These are phyloP conservation scores for Naganishia vishniacii DNA, from an alignment of 768 basidiomycete genomes.

Conservation along the genomic window DNA sequence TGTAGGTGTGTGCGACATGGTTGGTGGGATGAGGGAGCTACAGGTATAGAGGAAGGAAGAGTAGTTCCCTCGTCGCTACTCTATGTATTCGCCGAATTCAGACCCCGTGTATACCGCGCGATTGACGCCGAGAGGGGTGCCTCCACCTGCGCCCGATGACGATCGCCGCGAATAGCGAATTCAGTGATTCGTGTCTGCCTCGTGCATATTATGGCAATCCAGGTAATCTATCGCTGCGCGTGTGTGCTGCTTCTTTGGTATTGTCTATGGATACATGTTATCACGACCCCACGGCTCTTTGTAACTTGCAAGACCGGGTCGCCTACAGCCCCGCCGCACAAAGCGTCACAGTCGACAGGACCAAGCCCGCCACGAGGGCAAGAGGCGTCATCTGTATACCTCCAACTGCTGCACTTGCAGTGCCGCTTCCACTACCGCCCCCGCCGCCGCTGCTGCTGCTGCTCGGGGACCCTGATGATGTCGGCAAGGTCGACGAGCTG, in stretches of 20 bases:
- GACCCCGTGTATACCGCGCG: no score
- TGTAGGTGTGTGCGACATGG: slow-evolving; percentile 1
- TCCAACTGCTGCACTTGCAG: slow-evolving; percentile 4
- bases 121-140: no score
- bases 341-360: neutral
- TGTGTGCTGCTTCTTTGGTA: neutral
- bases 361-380: neutral
- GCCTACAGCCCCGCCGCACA: no score
- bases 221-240: no score
- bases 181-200: no score
- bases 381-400: neutral
- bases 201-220: no score
- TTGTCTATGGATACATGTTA: neutral
- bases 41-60: neutral
- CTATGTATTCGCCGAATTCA: neutral
- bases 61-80: no score
- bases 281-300: no score
- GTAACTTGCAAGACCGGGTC: no score
- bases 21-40: neutral
- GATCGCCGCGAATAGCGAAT: no score
- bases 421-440: neutral
- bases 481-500: neutral
- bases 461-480: slow-evolving; percentile 1
- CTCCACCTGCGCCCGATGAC: no score
- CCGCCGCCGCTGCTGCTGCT: neutral